phyloP scores from a whole-genome alignment of 2,329 filamentous ascomycete species.

The Fusarium decemcellulare region DNA sequence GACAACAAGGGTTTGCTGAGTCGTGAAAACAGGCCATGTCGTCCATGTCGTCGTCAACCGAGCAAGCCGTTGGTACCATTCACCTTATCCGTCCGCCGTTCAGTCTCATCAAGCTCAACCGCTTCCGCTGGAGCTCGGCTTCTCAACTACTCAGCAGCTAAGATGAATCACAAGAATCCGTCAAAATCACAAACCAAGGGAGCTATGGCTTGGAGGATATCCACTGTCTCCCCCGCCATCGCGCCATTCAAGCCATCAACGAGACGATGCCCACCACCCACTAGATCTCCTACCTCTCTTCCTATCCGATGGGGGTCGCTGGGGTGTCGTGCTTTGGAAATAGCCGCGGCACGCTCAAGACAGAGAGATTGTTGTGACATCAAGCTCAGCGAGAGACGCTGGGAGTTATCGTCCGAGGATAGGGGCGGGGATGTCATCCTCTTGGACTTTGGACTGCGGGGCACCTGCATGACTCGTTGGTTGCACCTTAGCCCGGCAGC shows the following conservation, averaged over 20 bases:
- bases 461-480: slow-evolving; percentile 35
- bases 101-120: slow-evolving; percentile 23
- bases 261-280: slow-evolving; percentile 13
- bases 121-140: slow-evolving; percentile 1
- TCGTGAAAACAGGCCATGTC: slow-evolving; percentile 1
- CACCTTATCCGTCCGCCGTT: background rate
- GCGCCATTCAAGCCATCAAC: slow-evolving; percentile 17
- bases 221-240: slow-evolving; percentile 8
- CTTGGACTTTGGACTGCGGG: slow-evolving; percentile 9
- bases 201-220: background rate
- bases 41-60: slow-evolving; percentile 1
- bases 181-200: background rate
- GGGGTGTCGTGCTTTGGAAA: background rate
- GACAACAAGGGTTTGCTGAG: slow-evolving; percentile 4
- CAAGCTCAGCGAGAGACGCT: background rate
- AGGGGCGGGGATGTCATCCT: slow-evolving; percentile 18
- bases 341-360: slow-evolving; percentile 10
- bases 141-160: slow-evolving; percentile 8
- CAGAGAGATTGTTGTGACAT: background rate
- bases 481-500: slow-evolving; percentile 2
- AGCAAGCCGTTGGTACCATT: slow-evolving; percentile 17
- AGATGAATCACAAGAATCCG: background rate
- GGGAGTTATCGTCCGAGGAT: slow-evolving; percentile 17
- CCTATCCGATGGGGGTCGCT: background rate
- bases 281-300: background rate